Base-by-base conservation (phyloP, 2,329 filamentous ascomycete genomes). In the Venturia carpophila region DNA sequence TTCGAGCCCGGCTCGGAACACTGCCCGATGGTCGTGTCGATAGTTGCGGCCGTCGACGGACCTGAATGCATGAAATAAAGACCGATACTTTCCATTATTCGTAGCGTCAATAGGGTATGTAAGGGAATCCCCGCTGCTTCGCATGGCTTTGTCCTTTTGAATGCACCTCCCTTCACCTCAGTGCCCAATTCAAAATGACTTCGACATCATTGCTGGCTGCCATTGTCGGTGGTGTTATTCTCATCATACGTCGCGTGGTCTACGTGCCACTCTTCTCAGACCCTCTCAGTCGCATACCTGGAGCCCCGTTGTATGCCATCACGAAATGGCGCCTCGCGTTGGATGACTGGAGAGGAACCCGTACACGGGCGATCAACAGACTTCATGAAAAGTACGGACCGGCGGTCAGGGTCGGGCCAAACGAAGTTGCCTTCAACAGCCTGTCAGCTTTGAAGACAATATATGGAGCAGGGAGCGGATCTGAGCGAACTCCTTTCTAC, bases 391-490 rank as follows among this genome's bases (percentile, higher is more conserved):
- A 74, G 62, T 80, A 82, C 67, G 82, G 81, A 11, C 71, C 77
- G 0, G 77, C 75, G 0, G 79, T 83, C 1, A 79, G 81, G 3
- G 74, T 82, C 9, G 77, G 76, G 0, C 81, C 81, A 0, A 74
- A 76, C 62, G 79, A 82, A 67, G 71, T 83, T 68, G 74, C 77
- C 1, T 78, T 77, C 69, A 77, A 76, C 66, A 75, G 71, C 41
- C 71, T 82, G 0, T 71, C 76, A 0, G 82, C 82, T 0, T 67
- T 84, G 45, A 76, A 78, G n/a, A 77, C 77, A 0, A 84, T 84
- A 27, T 84, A 85, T 70, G 81, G 82, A 0, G 78, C 82, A 0
- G 82, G 83, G 1, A 80, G 76, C 58, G 77, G 77, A 0, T 84
- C 80, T 65, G 80, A 79, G 49, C 71, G 81, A 47, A 82, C 81